phyloP scores from a whole-genome alignment of 768 basidiomycete genomes.

The Kwoniella sp. region DNA sequence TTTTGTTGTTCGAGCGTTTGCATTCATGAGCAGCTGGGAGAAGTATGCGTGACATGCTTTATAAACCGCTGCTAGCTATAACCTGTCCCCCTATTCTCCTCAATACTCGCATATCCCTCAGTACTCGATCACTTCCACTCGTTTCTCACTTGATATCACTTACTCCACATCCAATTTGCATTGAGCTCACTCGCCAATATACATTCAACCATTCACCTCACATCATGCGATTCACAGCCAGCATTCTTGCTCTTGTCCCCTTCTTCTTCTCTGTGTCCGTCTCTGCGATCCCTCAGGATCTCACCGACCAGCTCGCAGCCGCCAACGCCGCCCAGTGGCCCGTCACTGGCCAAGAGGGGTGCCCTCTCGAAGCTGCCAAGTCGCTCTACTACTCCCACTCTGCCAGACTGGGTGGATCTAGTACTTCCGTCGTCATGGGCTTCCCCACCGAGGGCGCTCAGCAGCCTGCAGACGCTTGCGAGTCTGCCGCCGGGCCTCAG shows the following conservation, averaged over 20 bases:
- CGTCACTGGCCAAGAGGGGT: slow-evolving; percentile 2
- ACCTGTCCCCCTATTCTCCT: too few species aligned
- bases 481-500: background rate
- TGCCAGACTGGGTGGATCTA: background rate
- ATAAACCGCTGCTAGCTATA: too few species aligned
- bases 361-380: slow-evolving; percentile 1
- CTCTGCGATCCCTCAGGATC: background rate
- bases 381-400: slow-evolving; percentile 8
- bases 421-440: slow-evolving; percentile 10
- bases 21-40: too few species aligned
- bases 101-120: too few species aligned
- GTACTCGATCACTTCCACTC: too few species aligned
- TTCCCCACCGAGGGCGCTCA: slow-evolving; percentile 4
- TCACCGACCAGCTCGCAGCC: background rate
- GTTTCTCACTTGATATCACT: too few species aligned
- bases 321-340: background rate
- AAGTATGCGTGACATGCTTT: too few species aligned
- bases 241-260: background rate
- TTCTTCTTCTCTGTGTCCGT: background rate
- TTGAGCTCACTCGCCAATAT: too few species aligned
- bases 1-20: too few species aligned
- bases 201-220: too few species aligned
- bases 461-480: slow-evolving; percentile 5
- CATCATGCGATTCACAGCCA: slow-evolving; percentile 2
- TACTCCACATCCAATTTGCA: too few species aligned